These are phyloP conservation scores for Nothophytophthora sp. DNA, from an alignment of 352 stramenopile genomes.

Conservation along the genomic window DNA sequence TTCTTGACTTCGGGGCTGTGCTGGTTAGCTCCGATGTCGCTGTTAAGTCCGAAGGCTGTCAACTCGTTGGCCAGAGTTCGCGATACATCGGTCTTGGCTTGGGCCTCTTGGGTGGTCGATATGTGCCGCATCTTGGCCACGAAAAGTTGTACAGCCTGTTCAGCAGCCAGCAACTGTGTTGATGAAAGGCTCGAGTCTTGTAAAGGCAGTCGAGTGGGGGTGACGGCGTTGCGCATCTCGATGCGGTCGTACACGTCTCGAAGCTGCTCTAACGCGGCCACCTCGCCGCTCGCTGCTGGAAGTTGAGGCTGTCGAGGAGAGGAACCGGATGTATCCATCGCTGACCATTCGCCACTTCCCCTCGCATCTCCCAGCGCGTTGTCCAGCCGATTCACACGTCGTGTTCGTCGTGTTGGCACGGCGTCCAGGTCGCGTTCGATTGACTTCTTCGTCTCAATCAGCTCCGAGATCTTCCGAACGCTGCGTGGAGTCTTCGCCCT, in stretches of 20 bases:
- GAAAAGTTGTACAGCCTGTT: constrained; percentile 17
- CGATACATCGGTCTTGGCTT: constrained; percentile 10
- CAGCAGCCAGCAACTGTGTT: constrained; percentile 5
- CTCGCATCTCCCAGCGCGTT: constrained; percentile 19
- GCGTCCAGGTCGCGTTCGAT: not conserved
- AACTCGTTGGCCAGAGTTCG: constrained; percentile 5
- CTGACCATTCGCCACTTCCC: not conserved
- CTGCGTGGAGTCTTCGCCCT: not conserved
- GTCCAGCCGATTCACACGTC: constrained; percentile 19
- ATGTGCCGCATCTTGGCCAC: constrained; percentile 16
- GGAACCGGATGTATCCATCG: constrained; percentile 4
- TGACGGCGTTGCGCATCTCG: constrained; percentile 13
- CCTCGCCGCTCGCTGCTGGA: not conserved
- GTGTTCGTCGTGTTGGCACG: not conserved
- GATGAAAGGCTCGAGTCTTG: constrained; percentile 7
- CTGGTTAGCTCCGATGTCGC: not conserved
- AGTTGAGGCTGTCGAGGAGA: not conserved
- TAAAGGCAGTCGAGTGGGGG: not conserved
- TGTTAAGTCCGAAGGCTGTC: not conserved
- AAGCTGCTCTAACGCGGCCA: constrained; percentile 6
- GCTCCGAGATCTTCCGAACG: constrained; percentile 7
- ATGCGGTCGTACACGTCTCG: constrained; percentile 17
- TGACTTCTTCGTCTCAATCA: not conserved
- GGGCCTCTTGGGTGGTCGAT: constrained; percentile 6
- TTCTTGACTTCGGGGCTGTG: no score